Conservation (phyloP, 768 basidiomycete genomes). For the Phanerochaete carnosa region DNA sequence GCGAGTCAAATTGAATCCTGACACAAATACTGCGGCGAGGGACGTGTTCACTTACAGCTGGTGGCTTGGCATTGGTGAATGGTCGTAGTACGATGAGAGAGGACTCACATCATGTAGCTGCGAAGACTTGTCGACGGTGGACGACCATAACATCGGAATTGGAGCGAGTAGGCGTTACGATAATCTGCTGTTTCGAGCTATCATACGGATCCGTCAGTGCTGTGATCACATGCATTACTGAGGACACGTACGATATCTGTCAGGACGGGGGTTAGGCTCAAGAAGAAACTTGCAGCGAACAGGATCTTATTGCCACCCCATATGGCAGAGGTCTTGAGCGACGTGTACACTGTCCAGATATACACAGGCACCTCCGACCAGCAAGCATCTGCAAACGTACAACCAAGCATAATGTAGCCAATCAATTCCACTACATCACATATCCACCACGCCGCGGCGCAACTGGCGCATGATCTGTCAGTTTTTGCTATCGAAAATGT, state of each 20-base stretch:
- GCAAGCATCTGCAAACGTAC: not conserved
- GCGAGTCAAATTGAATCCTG: no score
- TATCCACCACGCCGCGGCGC: not conserved
- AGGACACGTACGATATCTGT: not conserved
- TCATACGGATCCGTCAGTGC: not conserved
- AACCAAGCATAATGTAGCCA: not conserved
- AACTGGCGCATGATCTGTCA: not conserved
- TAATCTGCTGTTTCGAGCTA: not conserved
- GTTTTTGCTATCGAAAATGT: not conserved
- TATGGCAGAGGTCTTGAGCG: not conserved
- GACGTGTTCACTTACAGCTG: not conserved
- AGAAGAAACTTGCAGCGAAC: not conserved
- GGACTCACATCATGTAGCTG: not conserved
- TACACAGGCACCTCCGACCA: not conserved
- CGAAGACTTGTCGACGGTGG: not conserved
- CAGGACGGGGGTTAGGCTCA: not conserved
- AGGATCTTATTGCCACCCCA: not conserved
- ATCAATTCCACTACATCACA: not conserved
- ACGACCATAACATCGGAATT: not conserved
- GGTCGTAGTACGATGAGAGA: no score
- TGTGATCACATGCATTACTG: not conserved
- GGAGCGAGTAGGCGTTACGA: not conserved
- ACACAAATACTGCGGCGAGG: no score
- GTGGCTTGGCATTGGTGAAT: not conserved
- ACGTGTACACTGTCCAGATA: not conserved